phyloP scores from a whole-genome alignment of 208 protist species.

The Crithidia expoeki region DNA sequence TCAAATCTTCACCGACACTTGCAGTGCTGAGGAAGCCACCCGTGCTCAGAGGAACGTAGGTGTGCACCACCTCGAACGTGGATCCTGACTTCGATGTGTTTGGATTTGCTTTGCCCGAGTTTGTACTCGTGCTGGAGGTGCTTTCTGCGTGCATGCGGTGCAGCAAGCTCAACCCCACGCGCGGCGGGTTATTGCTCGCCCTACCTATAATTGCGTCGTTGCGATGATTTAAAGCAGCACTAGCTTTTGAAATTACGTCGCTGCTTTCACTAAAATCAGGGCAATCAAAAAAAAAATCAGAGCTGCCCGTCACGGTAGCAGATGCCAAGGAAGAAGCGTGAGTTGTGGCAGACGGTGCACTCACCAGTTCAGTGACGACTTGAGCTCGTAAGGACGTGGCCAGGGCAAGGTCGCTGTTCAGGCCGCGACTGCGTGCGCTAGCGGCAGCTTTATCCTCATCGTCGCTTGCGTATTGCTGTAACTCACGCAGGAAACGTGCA shows the following conservation, averaged over 20 bases:
- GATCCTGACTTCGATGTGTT: too few species aligned
- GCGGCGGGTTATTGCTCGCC: conserved; percentile 3
- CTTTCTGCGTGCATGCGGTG: conserved; percentile 52
- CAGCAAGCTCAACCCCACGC: conserved; percentile 51
- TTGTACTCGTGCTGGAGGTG: not conserved
- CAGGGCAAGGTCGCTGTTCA: too few species aligned
- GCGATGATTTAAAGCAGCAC: not conserved
- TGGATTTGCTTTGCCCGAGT: not conserved
- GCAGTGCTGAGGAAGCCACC: conserved; percentile 77
- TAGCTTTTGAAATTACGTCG: too few species aligned
- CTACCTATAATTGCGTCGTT: not conserved
- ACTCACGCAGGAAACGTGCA: conserved; percentile 34
- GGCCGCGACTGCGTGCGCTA: not conserved
- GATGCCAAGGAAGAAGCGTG: too few species aligned
- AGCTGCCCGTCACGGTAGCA: not conserved
- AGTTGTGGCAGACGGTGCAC: too few species aligned
- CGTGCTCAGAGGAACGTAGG: conserved; percentile 77
- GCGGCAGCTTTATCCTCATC: conserved; percentile 33
- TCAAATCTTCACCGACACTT: conserved; percentile 22
- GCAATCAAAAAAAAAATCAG: conserved; percentile 21
- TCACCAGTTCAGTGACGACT: too few species aligned
- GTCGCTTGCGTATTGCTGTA: conserved; percentile 48
- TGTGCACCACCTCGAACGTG: conserved; percentile 51
- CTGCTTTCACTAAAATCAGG: not conserved
- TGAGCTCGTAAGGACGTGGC: too few species aligned